Evolutionary conservation across 371 early-diverging fungal species (phyloP).

Genomic region (Mucor lusitanicus): DNA sequence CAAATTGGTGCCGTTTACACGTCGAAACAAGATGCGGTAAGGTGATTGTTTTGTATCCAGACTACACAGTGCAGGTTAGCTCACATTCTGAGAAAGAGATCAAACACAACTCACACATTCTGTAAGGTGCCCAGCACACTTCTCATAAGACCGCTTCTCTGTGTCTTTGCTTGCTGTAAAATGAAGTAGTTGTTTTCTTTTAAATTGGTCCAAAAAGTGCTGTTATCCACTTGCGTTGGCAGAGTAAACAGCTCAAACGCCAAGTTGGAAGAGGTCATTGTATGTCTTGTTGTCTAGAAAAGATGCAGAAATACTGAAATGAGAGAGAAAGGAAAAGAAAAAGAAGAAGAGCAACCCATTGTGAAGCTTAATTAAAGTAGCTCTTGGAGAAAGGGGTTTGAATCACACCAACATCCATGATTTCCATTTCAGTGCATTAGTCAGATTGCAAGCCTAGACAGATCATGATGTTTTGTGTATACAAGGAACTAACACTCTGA

Average conservation of each 20-base stretch:
- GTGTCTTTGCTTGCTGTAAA: conserved; percentile 69
- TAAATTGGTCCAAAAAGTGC: conserved; percentile 64
- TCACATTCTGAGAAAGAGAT: background rate
- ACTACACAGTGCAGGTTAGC: conserved; percentile 21
- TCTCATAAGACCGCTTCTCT: conserved; percentile 59
- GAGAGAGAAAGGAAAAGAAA: too few relatives aligned
- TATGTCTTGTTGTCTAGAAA: background rate
- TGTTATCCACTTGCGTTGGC: conserved; percentile 38
- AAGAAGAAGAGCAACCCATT: too few relatives aligned
- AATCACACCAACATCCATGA: background rate
- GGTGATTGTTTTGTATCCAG: conserved; percentile 94
- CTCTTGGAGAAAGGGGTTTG: too few relatives aligned
- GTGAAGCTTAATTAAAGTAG: too few relatives aligned
- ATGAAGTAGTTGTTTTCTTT: conserved; percentile 64
- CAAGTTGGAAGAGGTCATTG: conserved; percentile 9
- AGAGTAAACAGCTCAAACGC: conserved; percentile 45
- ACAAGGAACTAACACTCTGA: too few relatives aligned
- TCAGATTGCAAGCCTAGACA: too few relatives aligned
- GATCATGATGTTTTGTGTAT: too few relatives aligned
- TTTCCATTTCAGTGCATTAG: too few relatives aligned
- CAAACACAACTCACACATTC: conserved; percentile 62
- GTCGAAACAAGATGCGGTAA: conserved; percentile 83
- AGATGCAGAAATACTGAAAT: background rate
- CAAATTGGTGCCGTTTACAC: conserved; percentile 50
- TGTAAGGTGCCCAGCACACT: conserved; percentile 81